Evolutionary conservation across 225 moss, liverwort and hornwort genomes (phyloP).

Genomic region (Climacium dendroides): DNA sequence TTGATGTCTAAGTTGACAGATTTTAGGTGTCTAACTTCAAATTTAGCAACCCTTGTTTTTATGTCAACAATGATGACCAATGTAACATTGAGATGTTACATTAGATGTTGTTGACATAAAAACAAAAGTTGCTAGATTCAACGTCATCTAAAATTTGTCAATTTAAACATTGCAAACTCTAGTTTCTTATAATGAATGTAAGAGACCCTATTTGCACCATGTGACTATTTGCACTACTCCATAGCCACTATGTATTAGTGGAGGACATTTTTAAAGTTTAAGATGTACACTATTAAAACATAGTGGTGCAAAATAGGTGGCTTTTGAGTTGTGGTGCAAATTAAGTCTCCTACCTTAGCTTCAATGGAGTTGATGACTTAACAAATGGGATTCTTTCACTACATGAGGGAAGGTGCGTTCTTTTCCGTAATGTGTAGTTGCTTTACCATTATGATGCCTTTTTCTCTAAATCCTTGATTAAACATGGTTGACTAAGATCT

Average conservation of each 20-base stretch:
- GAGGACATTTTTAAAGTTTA: no score
- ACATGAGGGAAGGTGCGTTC: fast-evolving
- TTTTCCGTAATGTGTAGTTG: fast-evolving
- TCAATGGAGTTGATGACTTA: fast-evolving
- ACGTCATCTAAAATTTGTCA: no score
- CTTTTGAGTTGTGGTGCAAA: neutral
- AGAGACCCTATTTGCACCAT: neutral
- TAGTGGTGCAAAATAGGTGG: fast-evolving
- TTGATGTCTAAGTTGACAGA: no score
- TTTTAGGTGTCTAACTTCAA: no score
- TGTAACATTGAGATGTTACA: no score
- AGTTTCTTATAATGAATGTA: no score
- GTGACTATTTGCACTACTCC: neutral
- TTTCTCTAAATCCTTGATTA: neutral
- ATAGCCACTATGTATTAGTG: fast-evolving
- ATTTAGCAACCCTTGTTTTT: no score
- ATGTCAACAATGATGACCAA: no score
- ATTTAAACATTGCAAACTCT: no score
- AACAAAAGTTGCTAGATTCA: no score
- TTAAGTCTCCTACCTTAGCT: neutral
- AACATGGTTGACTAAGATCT: neutral
- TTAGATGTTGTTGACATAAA: no score
- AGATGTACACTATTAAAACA: neutral
- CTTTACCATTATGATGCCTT: neutral
- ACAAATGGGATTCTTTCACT: neutral